These are phyloP conservation scores for Atkinsonella hypoxylon DNA, from an alignment of 2,329 filamentous ascomycete species.

Conservation along the genomic window DNA sequence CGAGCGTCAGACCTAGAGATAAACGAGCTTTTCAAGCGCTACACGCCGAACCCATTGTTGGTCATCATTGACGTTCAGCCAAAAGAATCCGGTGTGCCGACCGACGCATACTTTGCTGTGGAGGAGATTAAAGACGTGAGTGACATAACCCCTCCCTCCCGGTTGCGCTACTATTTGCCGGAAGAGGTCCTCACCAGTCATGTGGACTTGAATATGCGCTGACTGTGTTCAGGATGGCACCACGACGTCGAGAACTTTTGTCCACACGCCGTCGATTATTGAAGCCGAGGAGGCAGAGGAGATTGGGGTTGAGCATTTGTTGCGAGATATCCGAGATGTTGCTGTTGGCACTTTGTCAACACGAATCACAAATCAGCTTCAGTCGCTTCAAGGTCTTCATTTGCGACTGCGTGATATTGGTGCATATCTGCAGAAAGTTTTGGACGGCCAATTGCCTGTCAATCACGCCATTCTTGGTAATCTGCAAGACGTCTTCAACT, in stretches of 20 bases:
- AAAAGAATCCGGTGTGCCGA: constrained; percentile 94
- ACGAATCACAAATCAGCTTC: constrained; percentile 92
- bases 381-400: constrained; percentile 92
- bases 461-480: constrained; percentile 97
- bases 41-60: constrained; percentile 89
- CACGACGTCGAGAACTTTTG: constrained; percentile 92
- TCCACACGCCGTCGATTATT: constrained; percentile 96
- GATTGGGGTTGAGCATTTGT: constrained; percentile 94
- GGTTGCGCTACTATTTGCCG: too few relatives aligned
- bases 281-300: constrained; percentile 98
- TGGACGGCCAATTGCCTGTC: constrained; percentile 82
- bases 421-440: constrained; percentile 88
- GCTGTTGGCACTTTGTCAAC: constrained; percentile 94
- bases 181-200: too few relatives aligned
- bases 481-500: constrained; percentile 98
- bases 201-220: background rate
- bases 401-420: constrained; percentile 91
- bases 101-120: constrained; percentile 97
- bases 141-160: constrained; percentile 8
- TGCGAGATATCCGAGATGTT: constrained; percentile 95
- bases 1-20: constrained; percentile 95
- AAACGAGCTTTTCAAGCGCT: constrained; percentile 99
- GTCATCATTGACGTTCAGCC: constrained; percentile 98
- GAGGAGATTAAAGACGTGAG: constrained; percentile 98
- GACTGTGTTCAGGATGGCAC: constrained; percentile 65